Conservation (phyloP, 2,329 filamentous ascomycete genomes). For the Cordyceps tenuipes region DNA sequence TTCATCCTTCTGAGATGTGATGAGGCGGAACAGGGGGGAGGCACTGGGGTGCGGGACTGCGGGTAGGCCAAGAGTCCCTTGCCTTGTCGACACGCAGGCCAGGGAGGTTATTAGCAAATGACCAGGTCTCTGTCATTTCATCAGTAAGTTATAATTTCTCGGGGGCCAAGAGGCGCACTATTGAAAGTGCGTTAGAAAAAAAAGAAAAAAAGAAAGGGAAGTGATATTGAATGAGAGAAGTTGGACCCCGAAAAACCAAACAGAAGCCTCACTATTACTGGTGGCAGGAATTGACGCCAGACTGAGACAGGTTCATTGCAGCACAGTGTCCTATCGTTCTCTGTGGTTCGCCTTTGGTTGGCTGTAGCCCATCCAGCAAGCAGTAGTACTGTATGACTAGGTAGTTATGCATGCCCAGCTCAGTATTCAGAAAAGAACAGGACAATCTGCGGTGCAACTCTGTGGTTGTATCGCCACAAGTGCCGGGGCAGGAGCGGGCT, state of each 20-base stretch:
- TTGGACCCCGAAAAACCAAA: not conserved
- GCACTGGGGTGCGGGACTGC: not conserved
- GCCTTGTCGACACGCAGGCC: not conserved
- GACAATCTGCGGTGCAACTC: not conserved
- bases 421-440: not conserved
- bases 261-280: not conserved
- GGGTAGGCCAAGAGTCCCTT: not conserved
- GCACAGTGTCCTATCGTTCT: not conserved
- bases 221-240: not conserved
- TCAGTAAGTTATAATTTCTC: not conserved
- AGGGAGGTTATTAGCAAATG: not conserved
- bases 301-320: not conserved
- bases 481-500: too few species aligned
- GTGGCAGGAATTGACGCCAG: not conserved
- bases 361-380: not conserved
- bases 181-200: not conserved
- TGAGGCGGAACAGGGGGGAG: not conserved
- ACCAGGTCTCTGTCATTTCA: not conserved
- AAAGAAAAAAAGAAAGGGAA: too few species aligned
- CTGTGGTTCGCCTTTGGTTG: not conserved
- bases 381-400: too few species aligned
- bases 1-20: slow-evolving; percentile 8
- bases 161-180: not conserved
- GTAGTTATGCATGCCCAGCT: too few species aligned
- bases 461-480: not conserved